phyloP scores from a whole-genome alignment of 2,329 filamentous ascomycete genomes.

The Pezicula carpinea region DNA sequence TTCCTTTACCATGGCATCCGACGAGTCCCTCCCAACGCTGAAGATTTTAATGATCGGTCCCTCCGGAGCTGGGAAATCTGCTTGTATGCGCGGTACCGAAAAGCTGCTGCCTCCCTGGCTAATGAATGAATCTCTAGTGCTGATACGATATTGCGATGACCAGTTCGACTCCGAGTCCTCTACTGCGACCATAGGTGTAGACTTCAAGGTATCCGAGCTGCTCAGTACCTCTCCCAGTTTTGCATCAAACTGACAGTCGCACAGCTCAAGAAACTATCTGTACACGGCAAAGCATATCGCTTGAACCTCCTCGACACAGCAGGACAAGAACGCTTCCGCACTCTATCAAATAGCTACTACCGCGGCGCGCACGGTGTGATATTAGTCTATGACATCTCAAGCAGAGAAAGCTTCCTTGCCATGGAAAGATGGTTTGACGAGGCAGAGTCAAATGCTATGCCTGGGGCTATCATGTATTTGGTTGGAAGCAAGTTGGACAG shows the following conservation, averaged over 20 bases:
- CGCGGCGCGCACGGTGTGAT: slow-evolving; percentile 94
- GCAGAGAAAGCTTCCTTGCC: slow-evolving; percentile 46
- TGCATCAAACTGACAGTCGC: not conserved
- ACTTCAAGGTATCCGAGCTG: slow-evolving; percentile 43
- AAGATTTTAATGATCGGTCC: slow-evolving; percentile 53
- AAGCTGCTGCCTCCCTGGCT: slow-evolving; percentile 2
- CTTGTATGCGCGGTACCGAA: slow-evolving; percentile 34
- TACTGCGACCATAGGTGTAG: slow-evolving; percentile 52
- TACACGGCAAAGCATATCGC: slow-evolving; percentile 46
- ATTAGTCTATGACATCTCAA: slow-evolving; percentile 86
- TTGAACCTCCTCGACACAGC: slow-evolving; percentile 72
- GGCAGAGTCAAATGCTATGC: slow-evolving; percentile 43
- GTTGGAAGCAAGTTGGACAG: slow-evolving; percentile 51
- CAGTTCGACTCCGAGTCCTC: slow-evolving; percentile 51
- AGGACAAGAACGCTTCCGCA: slow-evolving; percentile 92
- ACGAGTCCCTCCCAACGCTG: slow-evolving; percentile 43
- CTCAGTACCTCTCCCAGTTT: not conserved
- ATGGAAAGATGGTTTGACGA: slow-evolving; percentile 53
- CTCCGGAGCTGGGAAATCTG: slow-evolving; percentile 51
- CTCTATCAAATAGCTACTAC: slow-evolving; percentile 91
- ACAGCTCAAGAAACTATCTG: slow-evolving; percentile 47
- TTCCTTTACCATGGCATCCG: slow-evolving; percentile 35
- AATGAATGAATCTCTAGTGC: slow-evolving; percentile 32
- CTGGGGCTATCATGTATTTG: slow-evolving; percentile 44
- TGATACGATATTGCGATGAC: slow-evolving; percentile 52